Percentiles rank a stretch among this genome's conserved stretches.
These are phyloP conservation scores for Boletus sp. DNA, from an alignment of 768 basidiomycete species.

Conservation along the genomic window DNA sequence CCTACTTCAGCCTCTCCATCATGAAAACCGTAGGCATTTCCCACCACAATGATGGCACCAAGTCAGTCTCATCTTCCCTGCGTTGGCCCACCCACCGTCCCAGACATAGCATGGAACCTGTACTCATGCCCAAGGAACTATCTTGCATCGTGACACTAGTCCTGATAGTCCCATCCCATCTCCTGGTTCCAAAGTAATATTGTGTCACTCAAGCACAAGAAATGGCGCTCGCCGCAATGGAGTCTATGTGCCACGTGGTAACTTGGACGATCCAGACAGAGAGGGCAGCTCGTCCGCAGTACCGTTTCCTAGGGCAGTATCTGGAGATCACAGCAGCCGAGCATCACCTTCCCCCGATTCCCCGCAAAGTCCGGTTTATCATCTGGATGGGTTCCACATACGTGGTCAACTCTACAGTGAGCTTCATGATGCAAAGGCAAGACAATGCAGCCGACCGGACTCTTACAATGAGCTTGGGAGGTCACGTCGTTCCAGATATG, in stretches of 20 bases:
- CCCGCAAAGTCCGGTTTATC: too few relatives aligned
- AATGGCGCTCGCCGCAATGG: constrained; percentile 45
- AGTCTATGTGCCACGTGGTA: constrained; percentile 43
- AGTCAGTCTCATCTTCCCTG: constrained; percentile 36
- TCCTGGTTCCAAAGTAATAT: constrained; percentile 43
- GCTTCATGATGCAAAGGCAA: too few relatives aligned
- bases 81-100: constrained; percentile 64
- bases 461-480: too few relatives aligned
- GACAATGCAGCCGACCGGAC: too few relatives aligned
- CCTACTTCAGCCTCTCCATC: constrained; percentile 52
- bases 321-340: constrained; percentile 44
- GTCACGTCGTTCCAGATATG: too few relatives aligned
- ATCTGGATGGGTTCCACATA: too few relatives aligned
- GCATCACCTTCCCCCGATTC: too few relatives aligned
- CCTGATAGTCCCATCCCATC: constrained; percentile 49
- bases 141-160: constrained; percentile 52
- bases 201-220: constrained; percentile 61
- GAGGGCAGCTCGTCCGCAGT: constrained; percentile 43
- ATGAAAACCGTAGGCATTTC: constrained; percentile 54
- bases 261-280: constrained; percentile 33
- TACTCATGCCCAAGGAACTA: constrained; percentile 49
- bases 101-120: constrained; percentile 59
- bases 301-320: constrained; percentile 65
- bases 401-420: too few relatives aligned
- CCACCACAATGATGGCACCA: constrained; percentile 46